Percentiles rank a stretch among this genome's conserved stretches.
Evolutionary conservation across 768 basidiomycete species (phyloP).

Genomic region (Kwoniella sp.): DNA sequence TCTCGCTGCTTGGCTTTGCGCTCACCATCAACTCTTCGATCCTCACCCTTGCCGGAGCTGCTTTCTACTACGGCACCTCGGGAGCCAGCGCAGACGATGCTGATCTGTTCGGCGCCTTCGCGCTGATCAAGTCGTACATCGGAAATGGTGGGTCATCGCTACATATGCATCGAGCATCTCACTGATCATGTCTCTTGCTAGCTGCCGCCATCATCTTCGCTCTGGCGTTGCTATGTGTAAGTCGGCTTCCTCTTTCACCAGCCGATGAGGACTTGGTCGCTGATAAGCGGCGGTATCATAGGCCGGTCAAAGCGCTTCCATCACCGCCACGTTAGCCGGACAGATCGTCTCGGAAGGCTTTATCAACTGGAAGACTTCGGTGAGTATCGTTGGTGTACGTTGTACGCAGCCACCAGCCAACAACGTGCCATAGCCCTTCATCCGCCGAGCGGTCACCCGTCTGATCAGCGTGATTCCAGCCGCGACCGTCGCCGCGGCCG

Average conservation of each 20-base stretch:
- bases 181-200: conserved; percentile 36
- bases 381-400: conserved; percentile 19
- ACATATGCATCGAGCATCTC: not conserved
- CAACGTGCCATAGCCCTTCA: conserved; percentile 34
- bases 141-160: conserved; percentile 58
- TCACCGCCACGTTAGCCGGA: conserved; percentile 84
- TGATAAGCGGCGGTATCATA: conserved; percentile 5
- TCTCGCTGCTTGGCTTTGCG: conserved; percentile 70
- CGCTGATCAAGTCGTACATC: conserved; percentile 63
- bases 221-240: conserved; percentile 66
- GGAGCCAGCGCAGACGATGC: conserved; percentile 56
- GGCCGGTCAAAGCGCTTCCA: conserved; percentile 81
- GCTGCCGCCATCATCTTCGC: conserved; percentile 85
- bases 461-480: conserved; percentile 77
- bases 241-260: conserved; percentile 5
- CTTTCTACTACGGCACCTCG: conserved; percentile 61
- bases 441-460: conserved; percentile 79
- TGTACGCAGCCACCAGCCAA: not conserved
- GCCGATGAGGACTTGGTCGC: not conserved
- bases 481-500: conserved; percentile 66
- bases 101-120: conserved; percentile 77
- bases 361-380: conserved; percentile 74
- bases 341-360: conserved; percentile 89
- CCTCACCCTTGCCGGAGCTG: conserved; percentile 72
- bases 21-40: conserved; percentile 80